These are phyloP conservation scores for Betula pendula DNA, from an alignment of 306 rosid genomes.

Conservation along the genomic window DNA sequence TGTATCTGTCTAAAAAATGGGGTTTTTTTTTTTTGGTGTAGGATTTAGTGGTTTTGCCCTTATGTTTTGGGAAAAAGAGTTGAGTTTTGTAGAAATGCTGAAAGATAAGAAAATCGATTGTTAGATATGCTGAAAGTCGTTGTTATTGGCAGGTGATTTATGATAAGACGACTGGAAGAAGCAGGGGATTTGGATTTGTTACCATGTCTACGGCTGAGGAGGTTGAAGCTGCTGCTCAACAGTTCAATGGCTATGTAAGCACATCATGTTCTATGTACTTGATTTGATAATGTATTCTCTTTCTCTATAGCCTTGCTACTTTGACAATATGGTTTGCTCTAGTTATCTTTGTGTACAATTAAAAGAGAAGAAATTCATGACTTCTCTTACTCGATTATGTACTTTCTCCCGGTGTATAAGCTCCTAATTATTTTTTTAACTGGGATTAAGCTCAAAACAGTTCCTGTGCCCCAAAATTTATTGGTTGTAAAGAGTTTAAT, in stretches of 20 bases:
- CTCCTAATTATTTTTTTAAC: neutral
- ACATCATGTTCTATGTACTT: neutral
- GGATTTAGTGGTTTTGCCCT: neutral
- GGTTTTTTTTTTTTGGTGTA: neutral
- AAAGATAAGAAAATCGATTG: neutral
- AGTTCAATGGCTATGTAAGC: slow-evolving; percentile 91
- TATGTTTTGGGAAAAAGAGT: neutral
- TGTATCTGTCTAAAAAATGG: neutral
- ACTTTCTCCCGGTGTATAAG: neutral
- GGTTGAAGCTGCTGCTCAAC: slow-evolving; percentile 76
- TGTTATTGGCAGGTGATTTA: slow-evolving; percentile 65
- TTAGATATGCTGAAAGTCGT: neutral
- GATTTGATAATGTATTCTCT: slow-evolving; percentile 6
- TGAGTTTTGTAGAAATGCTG: neutral
- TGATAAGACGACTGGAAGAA: slow-evolving; percentile 83
- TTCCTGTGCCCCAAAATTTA: neutral
- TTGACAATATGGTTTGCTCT: neutral
- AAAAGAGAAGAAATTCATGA: neutral
- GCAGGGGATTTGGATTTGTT: slow-evolving; percentile 96
- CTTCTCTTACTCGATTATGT: neutral
- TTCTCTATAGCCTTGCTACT: neutral
- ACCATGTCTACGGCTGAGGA: slow-evolving; percentile 77
- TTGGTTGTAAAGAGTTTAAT: neutral
- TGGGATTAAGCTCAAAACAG: neutral
- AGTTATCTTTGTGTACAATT: neutral